Evolutionary conservation across 2,329 filamentous ascomycete species (phyloP).

Genomic region (Leptodontidium sp.): DNA sequence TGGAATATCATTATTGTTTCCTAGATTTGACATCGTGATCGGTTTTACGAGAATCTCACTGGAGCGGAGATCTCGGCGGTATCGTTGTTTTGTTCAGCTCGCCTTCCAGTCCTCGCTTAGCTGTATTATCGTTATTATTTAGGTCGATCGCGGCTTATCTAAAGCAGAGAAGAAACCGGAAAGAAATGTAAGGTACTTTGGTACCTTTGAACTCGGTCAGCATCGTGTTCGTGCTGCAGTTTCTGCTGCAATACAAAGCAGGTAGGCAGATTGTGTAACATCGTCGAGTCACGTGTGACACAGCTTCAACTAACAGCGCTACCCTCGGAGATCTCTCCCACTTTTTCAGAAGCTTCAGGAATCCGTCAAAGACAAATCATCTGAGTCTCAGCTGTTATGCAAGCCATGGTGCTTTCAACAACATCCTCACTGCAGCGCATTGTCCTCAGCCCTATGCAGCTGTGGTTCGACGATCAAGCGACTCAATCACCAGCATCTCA

Average conservation of each 20-base stretch:
- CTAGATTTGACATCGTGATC: not conserved
- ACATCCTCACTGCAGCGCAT: not conserved
- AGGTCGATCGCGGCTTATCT: not conserved
- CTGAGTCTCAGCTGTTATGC: constrained; percentile 6
- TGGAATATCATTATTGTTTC: not conserved
- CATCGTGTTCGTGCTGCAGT: not conserved
- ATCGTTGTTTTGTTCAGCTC: not conserved
- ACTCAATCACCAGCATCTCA: constrained; percentile 13
- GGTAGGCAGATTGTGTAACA: not conserved
- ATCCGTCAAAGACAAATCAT: constrained; percentile 8
- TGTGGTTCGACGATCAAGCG: not conserved
- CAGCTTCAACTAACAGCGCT: not conserved
- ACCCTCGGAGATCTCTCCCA: constrained; percentile 2
- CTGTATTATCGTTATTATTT: not conserved
- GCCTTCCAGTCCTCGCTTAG: not conserved
- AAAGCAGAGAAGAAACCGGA: not conserved
- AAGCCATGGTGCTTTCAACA: not conserved
- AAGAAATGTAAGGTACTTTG: not conserved
- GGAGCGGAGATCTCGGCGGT: constrained; percentile 2
- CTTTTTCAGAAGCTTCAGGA: not conserved
- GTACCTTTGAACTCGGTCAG: not conserved
- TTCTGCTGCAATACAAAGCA: not conserved
- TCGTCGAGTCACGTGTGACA: not conserved
- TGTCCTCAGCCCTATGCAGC: constrained; percentile 5
- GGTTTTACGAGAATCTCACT: no score